These are phyloP conservation scores for Aspergillus ochraceoroseus DNA, from an alignment of 2,329 filamentous ascomycete genomes.

Conservation along the genomic window DNA sequence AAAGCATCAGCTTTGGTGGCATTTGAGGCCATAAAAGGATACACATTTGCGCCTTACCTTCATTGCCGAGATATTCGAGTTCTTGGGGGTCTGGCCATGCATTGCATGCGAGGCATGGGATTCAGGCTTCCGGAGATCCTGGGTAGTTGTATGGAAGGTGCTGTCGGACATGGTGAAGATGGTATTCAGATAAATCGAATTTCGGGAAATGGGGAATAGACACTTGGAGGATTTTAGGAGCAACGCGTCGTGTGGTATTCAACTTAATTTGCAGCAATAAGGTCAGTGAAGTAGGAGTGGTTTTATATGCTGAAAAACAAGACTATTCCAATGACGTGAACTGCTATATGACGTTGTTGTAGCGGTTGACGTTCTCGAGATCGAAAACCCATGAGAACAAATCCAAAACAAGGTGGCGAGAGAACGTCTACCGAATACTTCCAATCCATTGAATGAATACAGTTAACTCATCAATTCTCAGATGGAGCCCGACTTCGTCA, in stretches of 20 bases:
- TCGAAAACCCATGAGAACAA: too few relatives aligned
- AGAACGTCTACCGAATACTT: too few relatives aligned
- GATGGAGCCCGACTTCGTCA: too few relatives aligned
- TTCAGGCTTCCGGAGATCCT: conserved; percentile 49
- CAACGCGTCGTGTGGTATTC: too few relatives aligned
- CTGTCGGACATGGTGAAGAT: conserved; percentile 16
- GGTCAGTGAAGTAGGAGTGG: background rate
- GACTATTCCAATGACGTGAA: background rate
- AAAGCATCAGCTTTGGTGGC: background rate
- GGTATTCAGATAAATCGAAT: too few relatives aligned
- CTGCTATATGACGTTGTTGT: background rate
- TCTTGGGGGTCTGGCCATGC: conserved; percentile 41
- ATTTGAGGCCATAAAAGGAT: background rate
- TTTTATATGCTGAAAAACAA: background rate
- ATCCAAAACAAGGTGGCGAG: too few relatives aligned
- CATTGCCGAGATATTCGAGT: conserved; percentile 44
- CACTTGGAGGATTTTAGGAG: too few relatives aligned
- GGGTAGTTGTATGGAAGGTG: conserved; percentile 48
- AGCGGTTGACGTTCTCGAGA: background rate
- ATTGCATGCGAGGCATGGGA: conserved; percentile 39
- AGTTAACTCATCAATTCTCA: too few relatives aligned
- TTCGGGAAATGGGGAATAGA: too few relatives aligned
- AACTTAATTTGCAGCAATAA: too few relatives aligned
- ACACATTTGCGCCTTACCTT: too few relatives aligned
- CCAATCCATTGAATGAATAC: too few relatives aligned